Base-by-base conservation (phyloP, 306 rosid genomes). In the Canavalia gladiata region DNA sequence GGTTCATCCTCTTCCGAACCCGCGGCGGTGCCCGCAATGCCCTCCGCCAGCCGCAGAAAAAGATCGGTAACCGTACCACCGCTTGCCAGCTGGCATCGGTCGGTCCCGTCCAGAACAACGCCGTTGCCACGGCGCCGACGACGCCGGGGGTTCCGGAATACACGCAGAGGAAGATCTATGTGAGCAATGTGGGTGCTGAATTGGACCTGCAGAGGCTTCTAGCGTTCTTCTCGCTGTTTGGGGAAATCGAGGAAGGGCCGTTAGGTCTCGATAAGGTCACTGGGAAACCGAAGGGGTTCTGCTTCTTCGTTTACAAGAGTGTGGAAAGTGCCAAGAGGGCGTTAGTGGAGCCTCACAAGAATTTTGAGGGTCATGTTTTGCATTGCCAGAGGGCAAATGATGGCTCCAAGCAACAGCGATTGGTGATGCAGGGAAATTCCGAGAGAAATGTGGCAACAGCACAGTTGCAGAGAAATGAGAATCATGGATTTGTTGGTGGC, bases 161-260 rank as follows among this genome's bases (percentile, higher is more conserved):
- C 69, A 93, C 99, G 0, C 97, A 68, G 89, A 91, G 86, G 90
- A 95, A 95, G 95, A 95, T 95, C 8, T 95, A 89, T 49, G 91
- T 95, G 37, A 95, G 99, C 81, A 95, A 95, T 80, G 99, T 95
- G 5, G 95, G 94, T 0, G 83, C 92, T 2, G 99, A 95, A 0
- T 55, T 93, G 51, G 97, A 93, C 2, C 91, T 94, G 9, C 92
- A 87, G 80, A 95, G 90, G 85, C 85, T 95, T 80, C 59, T 73
- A 0, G 45, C 8, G 2, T 95, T 80, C 78, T 93, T 95, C 37
- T 75, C 97, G 5, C 87, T 84, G 88, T 95, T 71, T n/a, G 99
- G 99, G 4, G 97, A 89, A 52, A 90, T 95, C 11, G 99, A 95
- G 68, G 99, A 95, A n/a, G 99, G 99, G 41, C 99, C 99, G 0